phyloP scores from a whole-genome alignment of 352 stramenopile genomes.

The Globisporangium irregulare region DNA sequence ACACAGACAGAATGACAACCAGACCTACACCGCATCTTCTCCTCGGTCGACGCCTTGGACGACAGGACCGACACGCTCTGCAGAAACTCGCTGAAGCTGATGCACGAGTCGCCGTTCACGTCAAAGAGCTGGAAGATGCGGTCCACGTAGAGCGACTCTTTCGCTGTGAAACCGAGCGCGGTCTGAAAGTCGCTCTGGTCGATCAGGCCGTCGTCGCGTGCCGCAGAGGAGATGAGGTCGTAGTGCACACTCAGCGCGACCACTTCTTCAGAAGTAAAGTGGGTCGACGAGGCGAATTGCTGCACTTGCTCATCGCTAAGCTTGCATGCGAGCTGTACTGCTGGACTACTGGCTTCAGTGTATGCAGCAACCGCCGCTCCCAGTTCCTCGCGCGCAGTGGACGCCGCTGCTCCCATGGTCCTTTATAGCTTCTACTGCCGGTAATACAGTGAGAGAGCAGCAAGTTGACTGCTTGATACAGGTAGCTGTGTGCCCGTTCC shows the following conservation, averaged over 20 bases:
- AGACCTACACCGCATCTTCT: slow-evolving; percentile 72
- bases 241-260: slow-evolving; percentile 60
- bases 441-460: not conserved
- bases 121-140: slow-evolving; percentile 83
- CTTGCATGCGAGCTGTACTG: slow-evolving; percentile 40
- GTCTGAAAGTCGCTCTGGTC: slow-evolving; percentile 81
- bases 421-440: not conserved
- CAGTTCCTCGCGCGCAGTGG: slow-evolving; percentile 52
- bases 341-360: not conserved
- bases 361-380: not conserved
- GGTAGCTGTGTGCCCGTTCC: not conserved
- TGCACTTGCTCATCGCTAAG: slow-evolving; percentile 50
- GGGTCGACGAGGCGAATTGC: slow-evolving; percentile 34
- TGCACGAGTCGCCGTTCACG: slow-evolving; percentile 72
- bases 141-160: slow-evolving; percentile 82
- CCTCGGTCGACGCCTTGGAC: slow-evolving; percentile 55
- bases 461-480: not conserved
- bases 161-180: slow-evolving; percentile 68
- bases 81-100: slow-evolving; percentile 79
- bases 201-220: slow-evolving; percentile 68
- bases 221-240: slow-evolving; percentile 64
- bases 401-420: slow-evolving; percentile 60
- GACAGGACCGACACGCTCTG: slow-evolving; percentile 71
- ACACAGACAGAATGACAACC: not conserved
- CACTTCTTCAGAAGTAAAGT: slow-evolving; percentile 64